Conservation (phyloP, 257 asterid species). For the Coffea canephora region DNA sequence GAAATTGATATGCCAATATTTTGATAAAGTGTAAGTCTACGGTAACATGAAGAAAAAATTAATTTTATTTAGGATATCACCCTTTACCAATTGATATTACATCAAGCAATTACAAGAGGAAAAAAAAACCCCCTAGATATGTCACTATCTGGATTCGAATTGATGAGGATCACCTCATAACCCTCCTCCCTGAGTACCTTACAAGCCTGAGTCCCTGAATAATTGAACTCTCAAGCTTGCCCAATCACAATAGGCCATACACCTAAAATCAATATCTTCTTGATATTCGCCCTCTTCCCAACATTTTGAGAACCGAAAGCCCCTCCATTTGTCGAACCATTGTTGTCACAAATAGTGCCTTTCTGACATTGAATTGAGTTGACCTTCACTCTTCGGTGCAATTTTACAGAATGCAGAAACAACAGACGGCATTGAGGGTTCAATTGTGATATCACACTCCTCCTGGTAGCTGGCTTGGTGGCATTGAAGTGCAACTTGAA, state of each 20-base stretch:
- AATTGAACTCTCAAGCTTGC: conserved; percentile 97
- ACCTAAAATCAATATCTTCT: conserved; percentile 87
- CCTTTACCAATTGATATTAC: not conserved
- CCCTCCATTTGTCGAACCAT: conserved; percentile 28
- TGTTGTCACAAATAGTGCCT: conserved; percentile 18
- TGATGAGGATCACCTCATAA: conserved; percentile 80
- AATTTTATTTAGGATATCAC: not conserved
- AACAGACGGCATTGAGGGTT: conserved; percentile 31
- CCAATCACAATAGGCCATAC: conserved; percentile 99
- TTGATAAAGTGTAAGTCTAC: not conserved
- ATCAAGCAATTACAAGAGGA: not conserved
- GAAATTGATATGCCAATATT: not conserved
- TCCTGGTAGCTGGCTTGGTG: conserved; percentile 14
- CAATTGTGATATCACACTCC: conserved; percentile 13
- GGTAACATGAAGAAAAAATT: too few relatives aligned
- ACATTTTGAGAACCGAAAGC: conserved; percentile 23
- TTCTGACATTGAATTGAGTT: conserved; percentile 22
- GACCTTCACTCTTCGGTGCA: conserved; percentile 18
- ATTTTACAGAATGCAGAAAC: conserved; percentile 35
- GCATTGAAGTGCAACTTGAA: conserved; percentile 33
- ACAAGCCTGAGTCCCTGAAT: conserved; percentile 98
- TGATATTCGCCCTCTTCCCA: conserved; percentile 83
- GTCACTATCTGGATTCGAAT: conserved; percentile 99
- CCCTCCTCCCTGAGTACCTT: conserved; percentile 98
- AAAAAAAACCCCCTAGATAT: not conserved